Evolutionary conservation across 2,329 filamentous ascomycete species (phyloP).

Genomic region (Penicillium capsulatum): DNA sequence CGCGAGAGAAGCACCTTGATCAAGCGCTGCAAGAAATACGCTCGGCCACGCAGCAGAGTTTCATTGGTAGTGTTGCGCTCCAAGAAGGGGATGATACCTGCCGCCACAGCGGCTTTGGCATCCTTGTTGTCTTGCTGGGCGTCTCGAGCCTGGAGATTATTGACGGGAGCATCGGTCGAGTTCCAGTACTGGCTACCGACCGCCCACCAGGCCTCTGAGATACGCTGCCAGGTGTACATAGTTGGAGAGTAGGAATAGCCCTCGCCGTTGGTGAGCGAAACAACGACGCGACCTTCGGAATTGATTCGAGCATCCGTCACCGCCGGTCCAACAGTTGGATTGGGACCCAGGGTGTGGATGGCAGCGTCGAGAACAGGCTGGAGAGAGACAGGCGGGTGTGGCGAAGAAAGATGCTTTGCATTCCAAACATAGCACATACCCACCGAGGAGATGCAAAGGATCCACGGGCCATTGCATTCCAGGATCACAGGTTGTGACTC

Average conservation of each 20-base stretch:
- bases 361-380: constrained; percentile 86
- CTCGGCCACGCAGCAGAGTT: constrained; percentile 82
- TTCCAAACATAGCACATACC: constrained; percentile 95
- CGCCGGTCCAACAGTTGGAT: constrained; percentile 74
- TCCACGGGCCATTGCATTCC: constrained; percentile 82
- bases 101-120: constrained; percentile 62
- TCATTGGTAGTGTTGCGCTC: constrained; percentile 95
- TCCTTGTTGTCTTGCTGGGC: constrained; percentile 53
- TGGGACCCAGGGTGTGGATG: constrained; percentile 69
- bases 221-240: constrained; percentile 87
- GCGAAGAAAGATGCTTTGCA: constrained; percentile 72
- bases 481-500: constrained; percentile 93
- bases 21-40: constrained; percentile 84
- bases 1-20: constrained; percentile 83
- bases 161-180: constrained; percentile 84
- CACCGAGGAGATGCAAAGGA: constrained; percentile 82
- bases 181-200: constrained; percentile 99
- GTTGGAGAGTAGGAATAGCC: constrained; percentile 82
- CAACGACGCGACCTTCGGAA: constrained; percentile 74
- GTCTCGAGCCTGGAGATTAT: constrained; percentile 69
- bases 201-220: constrained; percentile 98
- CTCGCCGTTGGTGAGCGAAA: constrained; percentile 92
- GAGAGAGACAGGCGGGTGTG: constrained; percentile 84
- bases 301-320: constrained; percentile 91
- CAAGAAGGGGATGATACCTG: constrained; percentile 86